Base-by-base conservation (phyloP, 2,329 filamentous ascomycete genomes). In the Periconia sp. region DNA sequence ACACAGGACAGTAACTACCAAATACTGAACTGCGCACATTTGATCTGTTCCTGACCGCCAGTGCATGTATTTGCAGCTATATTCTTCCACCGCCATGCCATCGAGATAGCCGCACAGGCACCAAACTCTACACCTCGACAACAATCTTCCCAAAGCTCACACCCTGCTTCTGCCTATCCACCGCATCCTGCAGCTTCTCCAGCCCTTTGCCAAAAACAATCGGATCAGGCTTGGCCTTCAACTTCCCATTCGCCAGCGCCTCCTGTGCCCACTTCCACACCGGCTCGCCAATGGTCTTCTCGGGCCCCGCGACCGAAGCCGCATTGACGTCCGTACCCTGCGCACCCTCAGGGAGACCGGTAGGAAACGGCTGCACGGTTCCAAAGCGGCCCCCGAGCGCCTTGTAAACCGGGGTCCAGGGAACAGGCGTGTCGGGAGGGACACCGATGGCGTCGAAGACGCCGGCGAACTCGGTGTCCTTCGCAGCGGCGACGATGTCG, bases 401-500 rank as follows among this genome's bases (percentile, higher is more conserved):
- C 45, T 63, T 46, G 29, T 52, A 63, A 5, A 66, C 48, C 3
- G 62, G 59, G 10, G 54, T 28, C 63, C 63, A 68, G 1, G 50
- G 52, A 17, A 43, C 43, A 4, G 40, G 52, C 12, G 61, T 49
- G 10, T 60, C 54, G 3, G 53, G 56, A n/a, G n/a, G n/a, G n/a
- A n/a, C n/a, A 16, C 59, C 57, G 18, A 66, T 71, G 26, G 56
- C 56, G 45, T 77, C 74, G 45, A 69, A 75, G n/a, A 72, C 59
- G 19, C 74, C 74, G 5, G 56, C 58, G 36, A 73, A 75, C 10
- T 72, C 67, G 2, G 67, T 70, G 4, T 68, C 71, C 41, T 73
- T 56, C 40, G 76, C 59, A 16, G 72, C 71, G 8, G 50, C 47
- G 16, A 75, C 54, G 28, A 74, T 67, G 36, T 75, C 70, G 2